phyloP scores from a whole-genome alignment of 208 protist species.

The Trichomonas tenax region DNA sequence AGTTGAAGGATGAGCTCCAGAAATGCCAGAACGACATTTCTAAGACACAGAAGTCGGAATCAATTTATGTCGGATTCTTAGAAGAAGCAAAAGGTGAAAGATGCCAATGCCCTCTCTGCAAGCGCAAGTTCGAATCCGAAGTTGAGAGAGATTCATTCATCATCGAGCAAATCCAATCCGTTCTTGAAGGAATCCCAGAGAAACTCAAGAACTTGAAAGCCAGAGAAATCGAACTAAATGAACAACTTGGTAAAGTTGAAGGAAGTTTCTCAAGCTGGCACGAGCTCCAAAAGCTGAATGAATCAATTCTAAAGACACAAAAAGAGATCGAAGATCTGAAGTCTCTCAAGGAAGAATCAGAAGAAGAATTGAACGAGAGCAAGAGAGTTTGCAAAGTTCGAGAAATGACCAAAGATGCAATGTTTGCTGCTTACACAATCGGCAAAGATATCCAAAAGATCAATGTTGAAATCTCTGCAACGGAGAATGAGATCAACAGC shows the following conservation, averaged over 20 bases:
- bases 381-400: too few relatives aligned
- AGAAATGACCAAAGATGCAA: too few relatives aligned
- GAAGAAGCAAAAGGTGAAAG: not conserved
- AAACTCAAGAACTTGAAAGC: not conserved
- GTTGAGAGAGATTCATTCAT: not conserved
- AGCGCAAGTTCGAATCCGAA: not conserved
- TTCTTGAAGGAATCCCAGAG: not conserved
- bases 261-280: not conserved
- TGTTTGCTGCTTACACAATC: too few relatives aligned
- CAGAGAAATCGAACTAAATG: not conserved
- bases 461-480: too few relatives aligned
- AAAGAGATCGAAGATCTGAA: not conserved
- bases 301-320: not conserved
- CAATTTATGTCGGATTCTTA: not conserved
- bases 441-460: too few relatives aligned
- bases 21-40: not conserved
- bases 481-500: too few relatives aligned
- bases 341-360: not conserved
- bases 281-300: not conserved
- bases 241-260: not conserved
- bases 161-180: not conserved
- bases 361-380: too few relatives aligned
- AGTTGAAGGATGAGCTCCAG: not conserved
- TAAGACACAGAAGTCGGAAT: not conserved
- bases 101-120: not conserved